Percentiles rank a stretch among this genome's conserved stretches.
Evolutionary conservation across 2,329 filamentous ascomycete species (phyloP).

Genomic region (Salinomyces thailandicus): DNA sequence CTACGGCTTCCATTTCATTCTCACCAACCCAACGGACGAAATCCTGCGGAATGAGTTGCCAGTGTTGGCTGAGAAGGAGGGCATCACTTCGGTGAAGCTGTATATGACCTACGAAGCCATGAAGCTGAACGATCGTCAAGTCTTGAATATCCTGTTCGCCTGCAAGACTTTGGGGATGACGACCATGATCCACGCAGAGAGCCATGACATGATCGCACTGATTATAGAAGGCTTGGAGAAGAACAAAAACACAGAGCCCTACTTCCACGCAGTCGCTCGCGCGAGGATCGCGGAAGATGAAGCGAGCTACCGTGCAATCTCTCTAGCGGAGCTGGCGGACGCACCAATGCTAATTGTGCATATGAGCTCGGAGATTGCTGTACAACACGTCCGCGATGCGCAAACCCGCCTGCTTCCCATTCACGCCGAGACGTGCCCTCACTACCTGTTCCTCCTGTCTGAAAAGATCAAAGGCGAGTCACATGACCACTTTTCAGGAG

Average conservation of each 20-base stretch:
- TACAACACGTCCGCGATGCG: slow-evolving; percentile 26
- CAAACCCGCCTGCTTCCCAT: slow-evolving; percentile 27
- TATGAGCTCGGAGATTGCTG: slow-evolving; percentile 33
- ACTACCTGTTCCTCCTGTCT: slow-evolving; percentile 27
- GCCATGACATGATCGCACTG: slow-evolving; percentile 36
- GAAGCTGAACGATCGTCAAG: slow-evolving; percentile 37
- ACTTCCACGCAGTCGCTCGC: slow-evolving; percentile 38
- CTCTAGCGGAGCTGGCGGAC: slow-evolving; percentile 40
- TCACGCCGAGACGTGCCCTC: slow-evolving; percentile 29
- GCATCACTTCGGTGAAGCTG: slow-evolving; percentile 41
- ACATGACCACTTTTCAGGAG: slow-evolving; percentile 26
- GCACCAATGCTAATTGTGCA: slow-evolving; percentile 44
- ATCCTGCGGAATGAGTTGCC: slow-evolving; percentile 36
- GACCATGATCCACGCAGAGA: slow-evolving; percentile 42
- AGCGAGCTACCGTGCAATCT: slow-evolving; percentile 42
- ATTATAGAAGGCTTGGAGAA: slow-evolving; percentile 34
- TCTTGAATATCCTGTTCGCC: slow-evolving; percentile 42
- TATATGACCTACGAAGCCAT: slow-evolving; percentile 46
- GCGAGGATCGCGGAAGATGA: slow-evolving; percentile 40
- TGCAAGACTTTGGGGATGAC: slow-evolving; percentile 37
- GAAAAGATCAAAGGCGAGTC: slow-evolving; percentile 23
- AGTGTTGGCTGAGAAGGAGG: slow-evolving; percentile 29
- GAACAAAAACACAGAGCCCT: slow-evolving; percentile 30
- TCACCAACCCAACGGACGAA: slow-evolving; percentile 35
- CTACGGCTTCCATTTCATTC: slow-evolving; percentile 46